Evolutionary conservation across 2,329 filamentous ascomycete genomes (phyloP), one percentile per base, ranked within the genome.

Genomic region (Aspergillus eucalypticola): DNA sequence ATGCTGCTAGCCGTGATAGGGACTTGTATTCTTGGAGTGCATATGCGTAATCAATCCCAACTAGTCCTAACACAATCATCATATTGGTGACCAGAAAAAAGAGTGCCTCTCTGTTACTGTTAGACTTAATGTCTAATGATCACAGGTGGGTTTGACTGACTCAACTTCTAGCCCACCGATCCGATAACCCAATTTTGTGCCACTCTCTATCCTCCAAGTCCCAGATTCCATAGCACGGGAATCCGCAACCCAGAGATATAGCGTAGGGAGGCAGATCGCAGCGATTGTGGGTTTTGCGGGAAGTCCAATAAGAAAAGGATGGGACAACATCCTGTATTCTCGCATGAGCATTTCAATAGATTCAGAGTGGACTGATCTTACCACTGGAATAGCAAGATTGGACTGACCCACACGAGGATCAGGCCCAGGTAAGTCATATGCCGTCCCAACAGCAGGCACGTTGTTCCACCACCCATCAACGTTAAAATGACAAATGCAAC

Each of bases 201-300:
- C 86, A 4, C 80, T 77, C 61, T 85, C 84, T 53, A 92, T 91
- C 1, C 86, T 82, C 90, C 89, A 92, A 0, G 88, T 91, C 7
- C 90, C 89, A 39, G 87, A 78, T 42, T 82, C 82, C 54, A 92
- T 71, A 0, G 88, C 88, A 27, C 90, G 69, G 3, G 88, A 89
- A 64, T 92, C 89, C 10, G 91, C 87, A 1, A 88, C 68, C 88
- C 89, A 91, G 2, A 92, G 81, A 65, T 90, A 91, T 0, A 89
- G 1, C 0, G 89, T 91, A 0, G 89, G 86, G 1, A 89, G 54
- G 0, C 79, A 64, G 25, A 92, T 87, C 0, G 89, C 87, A 1
- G 86, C 64, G 2, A 83, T 62, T 0, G 86, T 88, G 64, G 83
- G 87, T 0, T 79, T 79, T 51, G 76, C 69, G 0, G 89, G 89